phyloP scores from a whole-genome alignment of 768 basidiomycete genomes.

The Leccinum aurantiacum region DNA sequence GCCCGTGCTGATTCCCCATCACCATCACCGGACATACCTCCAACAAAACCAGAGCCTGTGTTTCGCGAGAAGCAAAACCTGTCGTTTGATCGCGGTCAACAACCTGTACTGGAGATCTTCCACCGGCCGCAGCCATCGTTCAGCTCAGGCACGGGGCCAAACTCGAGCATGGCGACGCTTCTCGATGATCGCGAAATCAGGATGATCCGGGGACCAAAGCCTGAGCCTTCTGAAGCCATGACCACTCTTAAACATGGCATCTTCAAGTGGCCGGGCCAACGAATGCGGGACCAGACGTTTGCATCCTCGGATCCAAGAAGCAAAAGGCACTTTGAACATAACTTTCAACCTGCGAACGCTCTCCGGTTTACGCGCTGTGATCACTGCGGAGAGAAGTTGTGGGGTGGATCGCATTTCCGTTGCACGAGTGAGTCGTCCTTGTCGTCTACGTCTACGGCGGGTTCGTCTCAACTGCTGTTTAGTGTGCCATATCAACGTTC shows the following conservation, averaged over 20 bases:
- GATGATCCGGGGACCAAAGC: constrained; percentile 28
- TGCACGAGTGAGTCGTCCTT: constrained; percentile 72
- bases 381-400: constrained; percentile 97
- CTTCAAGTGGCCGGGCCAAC: constrained; percentile 72
- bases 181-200: constrained; percentile 32
- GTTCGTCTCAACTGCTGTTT: constrained; percentile 7
- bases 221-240: constrained; percentile 42
- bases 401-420: constrained; percentile 94
- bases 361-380: constrained; percentile 91
- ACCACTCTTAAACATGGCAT: constrained; percentile 54
- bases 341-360: constrained; percentile 86
- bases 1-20: constrained; percentile 18
- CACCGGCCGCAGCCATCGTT: constrained; percentile 13
- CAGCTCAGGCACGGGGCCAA: constrained; percentile 14
- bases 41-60: constrained; percentile 9
- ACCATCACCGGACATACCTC: constrained; percentile 7
- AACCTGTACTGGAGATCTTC: constrained; percentile 8
- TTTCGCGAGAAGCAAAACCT: constrained; percentile 27
- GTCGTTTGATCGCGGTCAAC: constrained; percentile 30
- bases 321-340: constrained; percentile 61
- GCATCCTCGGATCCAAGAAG: constrained; percentile 38
- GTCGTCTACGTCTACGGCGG: not conserved
- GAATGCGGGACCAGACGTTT: constrained; percentile 45
- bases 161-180: constrained; percentile 22
- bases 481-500: constrained; percentile 87